Evolutionary conservation across 371 early-diverging fungal species (phyloP).

Genomic region (Rhizopus sp.): DNA sequence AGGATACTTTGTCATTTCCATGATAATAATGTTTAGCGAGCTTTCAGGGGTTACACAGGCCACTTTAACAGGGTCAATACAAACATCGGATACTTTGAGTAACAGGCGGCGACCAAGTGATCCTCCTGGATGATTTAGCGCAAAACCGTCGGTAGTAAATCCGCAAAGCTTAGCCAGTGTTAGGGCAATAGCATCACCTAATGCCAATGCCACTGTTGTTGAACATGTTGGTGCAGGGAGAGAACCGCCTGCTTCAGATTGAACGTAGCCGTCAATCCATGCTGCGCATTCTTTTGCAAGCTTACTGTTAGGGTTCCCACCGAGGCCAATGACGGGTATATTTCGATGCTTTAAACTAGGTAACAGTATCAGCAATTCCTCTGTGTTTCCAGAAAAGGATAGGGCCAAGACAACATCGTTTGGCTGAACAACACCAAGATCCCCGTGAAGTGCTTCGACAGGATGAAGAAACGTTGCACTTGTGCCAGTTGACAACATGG

Average conservation of each 20-base stretch:
- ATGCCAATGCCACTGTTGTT: constrained; percentile 60
- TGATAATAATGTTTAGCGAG: constrained; percentile 43
- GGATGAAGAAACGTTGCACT: constrained; percentile 62
- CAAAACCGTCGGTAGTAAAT: constrained; percentile 59
- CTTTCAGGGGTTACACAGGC: constrained; percentile 31
- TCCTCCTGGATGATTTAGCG: constrained; percentile 68
- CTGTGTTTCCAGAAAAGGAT: constrained; percentile 67
- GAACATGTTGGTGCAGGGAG: constrained; percentile 67
- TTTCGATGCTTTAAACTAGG: constrained; percentile 48
- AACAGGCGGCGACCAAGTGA: constrained; percentile 50
- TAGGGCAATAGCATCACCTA: constrained; percentile 65
- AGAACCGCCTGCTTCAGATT: constrained; percentile 44
- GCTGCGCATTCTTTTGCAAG: constrained; percentile 58
- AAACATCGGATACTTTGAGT: constrained; percentile 41
- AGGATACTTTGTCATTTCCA: constrained; percentile 49
- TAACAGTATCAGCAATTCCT: constrained; percentile 53
- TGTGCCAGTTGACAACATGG: constrained; percentile 62
- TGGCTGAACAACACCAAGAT: constrained; percentile 53
- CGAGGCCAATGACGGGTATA: constrained; percentile 57
- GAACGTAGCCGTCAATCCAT: constrained; percentile 61
- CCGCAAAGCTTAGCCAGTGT: constrained; percentile 49
- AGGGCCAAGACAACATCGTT: constrained; percentile 62
- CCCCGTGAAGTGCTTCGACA: constrained; percentile 68
- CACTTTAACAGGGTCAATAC: constrained; percentile 27
- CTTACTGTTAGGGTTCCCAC: constrained; percentile 52